Evolutionary conservation across 2,329 filamentous ascomycete species (phyloP).

Genomic region (Trichoderma citrinoviride): DNA sequence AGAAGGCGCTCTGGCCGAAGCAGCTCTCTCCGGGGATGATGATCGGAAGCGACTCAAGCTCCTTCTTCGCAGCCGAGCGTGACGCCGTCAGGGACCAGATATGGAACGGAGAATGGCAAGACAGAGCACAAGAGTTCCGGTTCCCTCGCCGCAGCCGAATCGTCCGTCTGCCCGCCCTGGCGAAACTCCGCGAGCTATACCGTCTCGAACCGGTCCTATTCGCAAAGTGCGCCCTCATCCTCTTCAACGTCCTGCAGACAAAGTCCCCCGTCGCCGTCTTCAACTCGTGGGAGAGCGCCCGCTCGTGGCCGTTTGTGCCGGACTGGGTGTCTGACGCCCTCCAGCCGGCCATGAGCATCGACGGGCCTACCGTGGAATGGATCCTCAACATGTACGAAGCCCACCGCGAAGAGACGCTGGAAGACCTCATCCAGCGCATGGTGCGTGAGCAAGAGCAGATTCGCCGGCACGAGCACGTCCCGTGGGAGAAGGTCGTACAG

Average conservation of each 20-base stretch:
- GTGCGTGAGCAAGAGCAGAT: constrained; percentile 29
- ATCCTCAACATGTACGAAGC: constrained; percentile 37
- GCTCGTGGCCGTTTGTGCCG: constrained; percentile 40
- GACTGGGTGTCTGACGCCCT: constrained; percentile 36
- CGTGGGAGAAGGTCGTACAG: constrained; percentile 36
- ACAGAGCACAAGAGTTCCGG: constrained; percentile 27
- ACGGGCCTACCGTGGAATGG: constrained; percentile 39
- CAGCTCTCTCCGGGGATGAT: constrained; percentile 37
- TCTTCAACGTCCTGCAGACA: constrained; percentile 38
- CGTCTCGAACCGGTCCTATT: constrained; percentile 32
- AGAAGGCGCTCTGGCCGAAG: constrained; percentile 34
- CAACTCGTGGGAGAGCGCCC: constrained; percentile 36
- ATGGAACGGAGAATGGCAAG: constrained; percentile 35
- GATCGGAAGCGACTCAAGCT: constrained; percentile 32
- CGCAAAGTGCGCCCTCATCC: constrained; percentile 33
- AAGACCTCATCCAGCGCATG: constrained; percentile 32
- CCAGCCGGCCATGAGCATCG: constrained; percentile 38
- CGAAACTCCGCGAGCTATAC: constrained; percentile 25
- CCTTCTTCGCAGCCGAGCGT: constrained; percentile 26
- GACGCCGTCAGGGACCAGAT: constrained; percentile 26
- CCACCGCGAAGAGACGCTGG: constrained; percentile 28
- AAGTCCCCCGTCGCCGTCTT: constrained; percentile 34
- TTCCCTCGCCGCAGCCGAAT: constrained; percentile 35
- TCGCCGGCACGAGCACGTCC: constrained; percentile 33
- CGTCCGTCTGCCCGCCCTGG: constrained; percentile 30